Conservation (phyloP, 2,329 filamentous ascomycete species). For the Phoma sp. region DNA sequence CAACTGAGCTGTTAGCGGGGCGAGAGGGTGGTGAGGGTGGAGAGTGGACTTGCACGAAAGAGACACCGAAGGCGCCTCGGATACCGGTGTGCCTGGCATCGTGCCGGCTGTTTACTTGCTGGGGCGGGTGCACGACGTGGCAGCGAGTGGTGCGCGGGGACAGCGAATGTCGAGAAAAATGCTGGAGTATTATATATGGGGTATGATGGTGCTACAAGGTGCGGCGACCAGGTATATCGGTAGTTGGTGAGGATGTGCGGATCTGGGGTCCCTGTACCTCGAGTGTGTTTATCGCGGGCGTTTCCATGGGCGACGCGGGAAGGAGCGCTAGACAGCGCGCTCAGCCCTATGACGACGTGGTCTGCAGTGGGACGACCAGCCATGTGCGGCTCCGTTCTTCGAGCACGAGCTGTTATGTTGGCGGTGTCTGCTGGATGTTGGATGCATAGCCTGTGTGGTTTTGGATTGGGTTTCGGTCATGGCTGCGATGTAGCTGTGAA, state of each 20-base stretch:
- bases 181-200: conserved; percentile 18
- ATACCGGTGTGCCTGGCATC: conserved; percentile 65
- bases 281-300: conserved; percentile 31
- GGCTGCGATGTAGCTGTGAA: not conserved
- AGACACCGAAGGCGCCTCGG: conserved; percentile 68
- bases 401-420: conserved; percentile 6
- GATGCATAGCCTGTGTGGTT: not conserved
- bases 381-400: not conserved
- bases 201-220: conserved; percentile 18
- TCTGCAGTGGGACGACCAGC: conserved; percentile 13
- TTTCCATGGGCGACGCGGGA: conserved; percentile 34
- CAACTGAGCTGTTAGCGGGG: conserved; percentile 66
- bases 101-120: conserved; percentile 40
- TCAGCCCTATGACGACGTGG: conserved; percentile 23
- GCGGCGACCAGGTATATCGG: conserved; percentile 24
- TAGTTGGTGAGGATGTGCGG: conserved; percentile 31
- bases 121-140: conserved; percentile 27
- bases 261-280: conserved; percentile 18
- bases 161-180: conserved; percentile 26
- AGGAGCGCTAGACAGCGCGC: conserved; percentile 25
- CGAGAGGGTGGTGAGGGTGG: not conserved
- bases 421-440: not conserved
- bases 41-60: conserved; percentile 66
- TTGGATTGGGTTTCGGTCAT: not conserved
- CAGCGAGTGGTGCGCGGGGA: conserved; percentile 15